Base-by-base conservation (phyloP, 441 rosid genomes). In the Mallotus repandus region DNA sequence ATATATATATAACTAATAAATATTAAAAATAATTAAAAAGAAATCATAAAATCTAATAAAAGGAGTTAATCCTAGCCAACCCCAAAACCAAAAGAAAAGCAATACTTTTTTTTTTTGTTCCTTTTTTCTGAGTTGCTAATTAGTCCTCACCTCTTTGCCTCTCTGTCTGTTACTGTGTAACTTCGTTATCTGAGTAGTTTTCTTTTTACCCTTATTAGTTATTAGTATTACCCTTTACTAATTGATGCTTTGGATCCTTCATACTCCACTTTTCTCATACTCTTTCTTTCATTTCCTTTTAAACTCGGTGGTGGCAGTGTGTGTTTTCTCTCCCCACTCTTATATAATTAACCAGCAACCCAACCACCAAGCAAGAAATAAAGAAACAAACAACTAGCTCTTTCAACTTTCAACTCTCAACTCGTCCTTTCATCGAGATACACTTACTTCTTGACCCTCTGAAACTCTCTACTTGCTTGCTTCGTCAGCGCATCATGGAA, bases 121-220 rank as follows among this genome's bases (percentile, higher is more conserved):
- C 54, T 15, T 68, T 45, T 35, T 14, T 0, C 55, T 49, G 66
- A 68, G n/a, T 7, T 19, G 63, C 41, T 35, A 35, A 35, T 1
- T 32, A 3, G 21, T 7, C 88, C 89, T 77, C 68, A 70, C 87
- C 74, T 61, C 74, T 67, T 62, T 84, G 88, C 84, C 81, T 67
- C 68, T 76, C 69, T 83, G 81, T 84, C 87, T 77, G 43, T 41
- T 74, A 58, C 86, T 46, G 74, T 83, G 61, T 62, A 18, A 76
- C 81, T 80, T 84, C 81, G 78, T 80, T 77, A 19, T 77, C 76
- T 69, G 81, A 38, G 75, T 78, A 68, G 43, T n/a, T 63, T 49
- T 68, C 12, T 21, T 57, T 77, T 68, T 53, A 19, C 46, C 62
- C 61, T 5, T 63, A 61, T 25, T 25, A 25, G 29, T 25, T 25